Base-by-base conservation (phyloP, 179 eudicot species). In the Heliamphora ciliata region DNA sequence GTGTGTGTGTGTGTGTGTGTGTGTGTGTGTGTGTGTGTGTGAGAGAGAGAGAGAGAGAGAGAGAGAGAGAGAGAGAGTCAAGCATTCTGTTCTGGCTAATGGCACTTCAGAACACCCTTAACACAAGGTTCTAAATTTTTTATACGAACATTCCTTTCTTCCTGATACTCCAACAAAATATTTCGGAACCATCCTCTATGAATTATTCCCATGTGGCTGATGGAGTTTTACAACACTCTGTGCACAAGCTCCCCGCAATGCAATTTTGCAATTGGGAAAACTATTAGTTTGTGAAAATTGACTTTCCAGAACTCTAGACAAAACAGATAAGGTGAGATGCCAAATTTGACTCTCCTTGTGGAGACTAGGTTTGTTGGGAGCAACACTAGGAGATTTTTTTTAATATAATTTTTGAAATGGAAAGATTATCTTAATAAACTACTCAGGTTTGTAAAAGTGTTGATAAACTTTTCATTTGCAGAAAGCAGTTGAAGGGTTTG, bases 401-500 rank as follows among this genome's bases (percentile, higher is more conserved):
- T 58, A 2, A 58, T 58, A 58, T 58, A 8, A 58, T 58, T 8
- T 58, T 58, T 9, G 11, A 54, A 58, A 58, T 58, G 9, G 60
- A 11, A 58, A 14, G 13, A 58, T 63, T 79, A 50, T 80, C 60
- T 46, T 8, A 59, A 72, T 11, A 64, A 59, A 51, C 61, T 50
- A 8, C 63, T 50, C 18, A 44, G 13, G 54, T 58, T 14, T 58
- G 2, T 58, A 3, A 58, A 58, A 58, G 11, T 58, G 11, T 58
- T 58, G 14, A 58, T 58, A 14, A 58, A 52, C 46, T 74, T 73
- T 21, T 8, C 46, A 74, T 74, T 52, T 74, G 77, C 77, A 74
- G 77, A 74, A 74, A 74, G 55, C 77, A 74, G 77, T 74, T 74
- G 77, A 74, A 52, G 77, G 77, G 94, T 78, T 58, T 87, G 79